Percentiles rank a stretch among this genome's conserved stretches.
phyloP scores from a whole-genome alignment of 1,284 basidiomycete genomes.

The Heliocybe sulcata region DNA sequence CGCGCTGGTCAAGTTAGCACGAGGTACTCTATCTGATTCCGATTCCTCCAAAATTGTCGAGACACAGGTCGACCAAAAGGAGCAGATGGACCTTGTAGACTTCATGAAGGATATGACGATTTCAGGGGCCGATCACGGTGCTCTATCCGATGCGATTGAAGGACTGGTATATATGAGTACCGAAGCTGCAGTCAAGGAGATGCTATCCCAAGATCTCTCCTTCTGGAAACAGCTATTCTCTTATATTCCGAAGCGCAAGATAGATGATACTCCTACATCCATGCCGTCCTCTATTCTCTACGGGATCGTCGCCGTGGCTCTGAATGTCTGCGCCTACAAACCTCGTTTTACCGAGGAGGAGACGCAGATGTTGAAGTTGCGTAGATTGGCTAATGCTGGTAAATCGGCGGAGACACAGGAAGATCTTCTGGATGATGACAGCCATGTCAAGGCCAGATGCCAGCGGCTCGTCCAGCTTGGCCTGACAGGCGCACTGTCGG shows the following conservation, averaged over 20 bases:
- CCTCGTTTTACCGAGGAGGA: constrained; percentile 74
- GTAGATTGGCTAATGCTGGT: constrained; percentile 57
- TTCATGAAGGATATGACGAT: constrained; percentile 55
- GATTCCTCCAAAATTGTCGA: constrained; percentile 21
- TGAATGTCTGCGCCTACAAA: constrained; percentile 67
- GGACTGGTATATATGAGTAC: constrained; percentile 77
- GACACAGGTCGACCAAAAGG: constrained; percentile 25
- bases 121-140: constrained; percentile 27
- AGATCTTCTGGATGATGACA: constrained; percentile 49
- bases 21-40: constrained; percentile 45
- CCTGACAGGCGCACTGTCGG: constrained; percentile 54
- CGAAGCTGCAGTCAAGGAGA: constrained; percentile 59
- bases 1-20: constrained; percentile 71
- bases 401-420: constrained; percentile 19
- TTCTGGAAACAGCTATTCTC: constrained; percentile 62
- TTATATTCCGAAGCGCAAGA: constrained; percentile 35
- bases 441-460: constrained; percentile 54
- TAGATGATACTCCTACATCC: constrained; percentile 26
- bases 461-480: constrained; percentile 52
- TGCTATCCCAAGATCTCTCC: constrained; percentile 42
- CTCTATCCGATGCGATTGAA: constrained; percentile 65
- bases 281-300: constrained; percentile 47
- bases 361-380: constrained; percentile 70
- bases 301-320: constrained; percentile 68
- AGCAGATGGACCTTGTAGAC: constrained; percentile 32